Base-by-base conservation (phyloP, 768 basidiomycete genomes). In the Pleurotus tuber-regium region DNA sequence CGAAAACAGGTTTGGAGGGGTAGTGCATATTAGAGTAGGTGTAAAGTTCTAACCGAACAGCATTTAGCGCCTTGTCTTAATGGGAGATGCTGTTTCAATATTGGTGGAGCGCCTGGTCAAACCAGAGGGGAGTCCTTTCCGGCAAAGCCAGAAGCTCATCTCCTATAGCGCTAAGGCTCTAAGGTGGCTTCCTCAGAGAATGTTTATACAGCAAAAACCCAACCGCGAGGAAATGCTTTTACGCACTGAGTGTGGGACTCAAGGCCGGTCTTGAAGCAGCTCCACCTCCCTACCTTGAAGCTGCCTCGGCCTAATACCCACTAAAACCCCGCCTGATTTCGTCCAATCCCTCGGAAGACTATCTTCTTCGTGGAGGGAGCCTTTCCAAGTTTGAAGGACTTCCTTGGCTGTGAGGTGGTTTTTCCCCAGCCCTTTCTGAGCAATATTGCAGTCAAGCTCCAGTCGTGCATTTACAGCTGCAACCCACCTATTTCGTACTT, bases 271-370 rank as follows among this genome's bases (percentile, higher is more conserved):
- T 33, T n/a, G 25, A 16, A 23, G 14, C 30, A 11, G 26, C 5
- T 48, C 24, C 33, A 21, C 50, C 38, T 21, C 9, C 14, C 49
- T 10, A 39, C 23, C 57, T n/a, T 59, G 31, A n/a, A 10, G 10
- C 31, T 3, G 31, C 31, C 31, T 33, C 31, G 31, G 31, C n/a
- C 31, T 33, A 33, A 33, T 33, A 33, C 57, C 57, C 59, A 61
- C 61, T n/a, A n/a, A n/a, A n/a, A n/a, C n/a, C n/a, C n/a, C n/a
- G n/a, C n/a, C n/a, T n/a, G n/a, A n/a, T 60, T 23, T 30, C 1
- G 50, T 52, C 60, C 60, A 60, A n/a, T 60, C 44, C 0, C 33
- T 4, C 5, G 52, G 55, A 18, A 59, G 54, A 4, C 21, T 24
- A 8, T 52, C n/a, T 51, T 57, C 55, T 12, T 59, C 36, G 16